Evolutionary conservation across 2,329 filamentous ascomycete genomes (phyloP).

Genomic region (Fusarium scirpi): DNA sequence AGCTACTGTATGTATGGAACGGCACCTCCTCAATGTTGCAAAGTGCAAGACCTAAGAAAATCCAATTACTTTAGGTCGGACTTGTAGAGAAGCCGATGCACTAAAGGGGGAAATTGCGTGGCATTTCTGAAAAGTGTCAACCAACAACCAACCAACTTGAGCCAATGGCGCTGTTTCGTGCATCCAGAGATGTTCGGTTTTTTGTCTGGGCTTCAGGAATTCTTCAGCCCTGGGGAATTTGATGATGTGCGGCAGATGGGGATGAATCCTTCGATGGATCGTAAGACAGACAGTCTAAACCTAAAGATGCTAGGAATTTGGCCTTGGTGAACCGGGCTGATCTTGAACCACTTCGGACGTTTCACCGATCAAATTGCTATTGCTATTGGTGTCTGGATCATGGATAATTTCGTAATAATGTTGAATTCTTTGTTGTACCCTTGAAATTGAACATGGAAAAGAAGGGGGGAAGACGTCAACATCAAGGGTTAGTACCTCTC

Average conservation of each 20-base stretch:
- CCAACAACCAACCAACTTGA: constrained; percentile 2
- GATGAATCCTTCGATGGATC: constrained; percentile 1
- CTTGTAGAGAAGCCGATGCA: constrained; percentile 12
- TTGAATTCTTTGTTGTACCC: constrained; percentile 1
- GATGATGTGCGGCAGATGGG: constrained; percentile 17
- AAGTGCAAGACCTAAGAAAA: constrained; percentile 7
- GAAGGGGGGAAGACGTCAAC: constrained; percentile 3
- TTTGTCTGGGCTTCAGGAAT: background rate
- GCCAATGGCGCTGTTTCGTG: constrained; percentile 8
- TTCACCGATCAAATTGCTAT: constrained; percentile 30
- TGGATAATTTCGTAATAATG: constrained; percentile 1
- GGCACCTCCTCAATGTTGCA: constrained; percentile 5
- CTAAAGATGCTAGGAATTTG: background rate
- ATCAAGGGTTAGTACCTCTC: background rate
- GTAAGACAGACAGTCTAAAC: constrained; percentile 5
- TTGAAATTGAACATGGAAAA: background rate
- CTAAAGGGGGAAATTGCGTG: constrained; percentile 38
- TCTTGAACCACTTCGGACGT: constrained; percentile 25
- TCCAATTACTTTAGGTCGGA: constrained; percentile 4
- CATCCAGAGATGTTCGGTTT: background rate
- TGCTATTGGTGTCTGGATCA: background rate
- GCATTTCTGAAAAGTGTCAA: constrained; percentile 9
- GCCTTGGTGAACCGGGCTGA: constrained; percentile 18
- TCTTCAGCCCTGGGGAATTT: constrained; percentile 18
- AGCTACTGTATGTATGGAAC: background rate